These are phyloP conservation scores for Penicillium expansum DNA, from an alignment of 2,329 filamentous ascomycete species.

Conservation along the genomic window DNA sequence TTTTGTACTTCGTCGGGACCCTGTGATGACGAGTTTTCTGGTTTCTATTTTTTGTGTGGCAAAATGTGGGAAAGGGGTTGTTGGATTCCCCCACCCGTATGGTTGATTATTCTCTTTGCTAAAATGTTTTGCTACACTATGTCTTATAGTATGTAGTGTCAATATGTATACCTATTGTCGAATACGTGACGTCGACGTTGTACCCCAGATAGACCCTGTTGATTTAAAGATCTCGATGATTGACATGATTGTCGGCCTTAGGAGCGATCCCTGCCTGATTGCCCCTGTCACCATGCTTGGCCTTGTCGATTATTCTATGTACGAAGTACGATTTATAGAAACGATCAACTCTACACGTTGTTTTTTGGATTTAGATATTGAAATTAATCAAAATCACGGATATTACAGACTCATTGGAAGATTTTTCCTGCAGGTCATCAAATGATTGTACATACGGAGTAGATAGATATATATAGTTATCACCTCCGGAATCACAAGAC, in stretches of 20 bases:
- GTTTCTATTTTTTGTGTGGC: constrained; percentile 12
- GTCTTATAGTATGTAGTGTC: no score
- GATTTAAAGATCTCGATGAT: constrained; percentile 18
- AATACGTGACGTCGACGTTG: not conserved
- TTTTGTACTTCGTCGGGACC: not conserved
- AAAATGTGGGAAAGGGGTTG: constrained; percentile 8
- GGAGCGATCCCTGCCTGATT: constrained; percentile 26
- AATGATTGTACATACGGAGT: no score
- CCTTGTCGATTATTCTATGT: constrained; percentile 11
- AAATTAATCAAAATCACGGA: not conserved
- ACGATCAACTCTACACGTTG: constrained; percentile 19
- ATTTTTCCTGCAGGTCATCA: not conserved
- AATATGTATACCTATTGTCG: not conserved
- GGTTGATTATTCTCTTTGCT: not conserved
- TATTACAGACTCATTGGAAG: no score
- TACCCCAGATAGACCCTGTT: constrained; percentile 3
- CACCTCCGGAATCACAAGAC: not conserved
- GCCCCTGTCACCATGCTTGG: constrained; percentile 22
- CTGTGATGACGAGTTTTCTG: constrained; percentile 2
- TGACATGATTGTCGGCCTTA: constrained; percentile 21
- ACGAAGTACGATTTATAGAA: not conserved
- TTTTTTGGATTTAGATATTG: not conserved
- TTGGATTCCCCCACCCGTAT: not conserved
- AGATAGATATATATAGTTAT: not conserved
- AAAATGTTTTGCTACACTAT: not conserved